phyloP scores from a whole-genome alignment of 805 yeast genomes.

The Debaryomyces tyrocola region DNA sequence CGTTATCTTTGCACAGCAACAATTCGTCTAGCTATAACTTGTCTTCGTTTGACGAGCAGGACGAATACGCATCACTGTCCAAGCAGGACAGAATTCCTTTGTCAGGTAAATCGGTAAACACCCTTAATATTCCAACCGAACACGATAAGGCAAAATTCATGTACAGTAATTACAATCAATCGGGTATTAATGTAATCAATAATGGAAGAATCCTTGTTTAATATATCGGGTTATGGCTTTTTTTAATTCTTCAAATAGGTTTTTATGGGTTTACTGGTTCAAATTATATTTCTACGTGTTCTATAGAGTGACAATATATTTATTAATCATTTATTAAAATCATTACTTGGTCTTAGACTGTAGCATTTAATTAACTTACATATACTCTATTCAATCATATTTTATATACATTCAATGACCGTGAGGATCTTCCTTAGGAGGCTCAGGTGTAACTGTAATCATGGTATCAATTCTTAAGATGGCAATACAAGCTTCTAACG shows the following conservation, averaged over 20 bases:
- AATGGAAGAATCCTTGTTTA: constrained; percentile 12
- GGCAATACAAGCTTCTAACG: constrained; percentile 97
- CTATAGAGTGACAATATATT: neutral
- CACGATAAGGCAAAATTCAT: constrained; percentile 4
- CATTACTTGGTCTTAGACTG: neutral
- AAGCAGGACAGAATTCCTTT: constrained; percentile 8
- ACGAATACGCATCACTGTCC: neutral
- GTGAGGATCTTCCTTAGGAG: constrained; percentile 88
- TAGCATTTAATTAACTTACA: neutral
- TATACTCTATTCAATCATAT: neutral
- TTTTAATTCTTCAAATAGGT: neutral
- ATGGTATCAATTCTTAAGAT: constrained; percentile 96
- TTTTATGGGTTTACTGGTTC: neutral
- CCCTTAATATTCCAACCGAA: constrained; percentile 4
- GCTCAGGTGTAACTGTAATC: constrained; percentile 97
- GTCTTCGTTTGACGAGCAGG: constrained; percentile 3
- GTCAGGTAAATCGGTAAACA: constrained; percentile 6
- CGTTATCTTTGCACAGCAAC: constrained; percentile 5
- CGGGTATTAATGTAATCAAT: constrained; percentile 6
- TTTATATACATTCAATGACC: constrained; percentile 50
- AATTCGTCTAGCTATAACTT: constrained; percentile 9
- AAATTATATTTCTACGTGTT: neutral
- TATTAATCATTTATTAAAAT: neutral
- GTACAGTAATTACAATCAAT: constrained; percentile 2
- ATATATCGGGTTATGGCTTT: neutral